Base-by-base conservation (phyloP, 2,329 filamentous ascomycete species). In the Decorospora gaudefroyi region DNA sequence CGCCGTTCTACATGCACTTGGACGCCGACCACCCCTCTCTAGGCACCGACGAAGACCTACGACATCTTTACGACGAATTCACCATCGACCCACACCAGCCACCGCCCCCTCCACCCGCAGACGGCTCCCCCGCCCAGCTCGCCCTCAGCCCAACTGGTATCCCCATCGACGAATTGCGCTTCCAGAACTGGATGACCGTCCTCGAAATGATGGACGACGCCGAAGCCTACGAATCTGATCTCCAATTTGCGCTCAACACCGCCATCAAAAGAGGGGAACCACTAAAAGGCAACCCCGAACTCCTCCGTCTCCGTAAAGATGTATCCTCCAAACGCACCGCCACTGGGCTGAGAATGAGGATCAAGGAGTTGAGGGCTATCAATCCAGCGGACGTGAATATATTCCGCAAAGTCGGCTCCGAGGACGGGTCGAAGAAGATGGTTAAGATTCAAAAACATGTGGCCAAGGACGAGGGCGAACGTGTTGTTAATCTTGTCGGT, bases 171-270 rank as follows among this genome's bases (percentile, higher is more conserved):
- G 67, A 73, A 15, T 61, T 78, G 10, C 72, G 77, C 25, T 80
- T 75, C 58, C 68, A 72, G 46, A 78, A 78, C 45, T 80, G 78
- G 78, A 65, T 71, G 33, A 63, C 62, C 6, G 65, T 79, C 32
- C 74, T 76, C 38, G 69, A 75, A 35, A 62, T 79, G 37, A 67
- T 79, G 47, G 59, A 57, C 15, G 56, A 70, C 11, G 72, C 72
- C 7, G 62, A 70, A 38, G 33, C 37, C 6, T 49, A 50, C 35
- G 51, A 67, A 16, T 29, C 33, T 3, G 35, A 35, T 5, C 32
- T 45, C 3, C 28, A 41, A 25, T 11, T 13, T 12, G 40, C 32
- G 7, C 16, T 55, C 16, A 31, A 57, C 16, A 22, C 43, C 8
- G 59, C 59, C 35, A 52, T 52, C 7, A 38, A 42, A 18, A 12